Evolutionary conservation across 768 basidiomycete genomes (phyloP).

Genomic region (Gymnopilus dilepis): DNA sequence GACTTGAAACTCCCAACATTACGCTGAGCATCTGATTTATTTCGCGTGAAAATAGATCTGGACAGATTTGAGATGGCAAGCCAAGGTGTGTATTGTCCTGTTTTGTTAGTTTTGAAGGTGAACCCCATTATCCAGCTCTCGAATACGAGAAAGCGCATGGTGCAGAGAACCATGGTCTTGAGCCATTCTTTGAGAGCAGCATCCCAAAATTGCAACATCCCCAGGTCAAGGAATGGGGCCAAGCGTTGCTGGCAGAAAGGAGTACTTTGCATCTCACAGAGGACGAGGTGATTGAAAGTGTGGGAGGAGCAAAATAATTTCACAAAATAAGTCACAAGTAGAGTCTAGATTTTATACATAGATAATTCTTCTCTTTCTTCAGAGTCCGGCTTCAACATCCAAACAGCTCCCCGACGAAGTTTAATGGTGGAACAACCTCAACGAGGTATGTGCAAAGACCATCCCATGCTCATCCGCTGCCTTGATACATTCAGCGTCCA

Average conservation of each 20-base stretch:
- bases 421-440: constrained; percentile 92
- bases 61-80: constrained; percentile 89
- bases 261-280: constrained; percentile 16
- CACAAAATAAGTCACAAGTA: background rate
- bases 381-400: background rate
- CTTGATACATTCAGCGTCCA: constrained; percentile 97
- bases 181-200: constrained; percentile 83
- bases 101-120: background rate
- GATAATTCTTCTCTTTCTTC: background rate
- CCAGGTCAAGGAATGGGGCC: constrained; percentile 74
- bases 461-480: constrained; percentile 93
- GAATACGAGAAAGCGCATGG: constrained; percentile 72
- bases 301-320: background rate
- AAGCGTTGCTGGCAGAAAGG: constrained; percentile 52
- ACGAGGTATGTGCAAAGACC: constrained; percentile 87
- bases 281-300: background rate
- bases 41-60: constrained; percentile 59
- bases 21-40: background rate
- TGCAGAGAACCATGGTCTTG: constrained; percentile 46
- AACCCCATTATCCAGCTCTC: constrained; percentile 49
- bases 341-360: background rate
- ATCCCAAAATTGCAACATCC: constrained; percentile 73
- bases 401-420: background rate
- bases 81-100: constrained; percentile 57
- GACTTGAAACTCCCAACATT: background rate